phyloP scores from a whole-genome alignment of 75 land plant genomes.

The Gnetum montanum region DNA sequence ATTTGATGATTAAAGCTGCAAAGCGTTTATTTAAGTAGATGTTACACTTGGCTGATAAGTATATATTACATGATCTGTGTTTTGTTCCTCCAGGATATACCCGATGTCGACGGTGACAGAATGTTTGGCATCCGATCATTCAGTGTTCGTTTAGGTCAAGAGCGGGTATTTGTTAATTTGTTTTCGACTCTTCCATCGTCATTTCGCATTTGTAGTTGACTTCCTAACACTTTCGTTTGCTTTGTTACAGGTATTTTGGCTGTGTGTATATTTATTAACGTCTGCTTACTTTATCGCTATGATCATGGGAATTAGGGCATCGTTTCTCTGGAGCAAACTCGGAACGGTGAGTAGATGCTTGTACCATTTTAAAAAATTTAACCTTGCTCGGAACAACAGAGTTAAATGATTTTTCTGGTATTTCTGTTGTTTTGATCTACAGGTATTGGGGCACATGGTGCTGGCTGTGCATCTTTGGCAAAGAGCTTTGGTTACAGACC shows the following conservation, averaged over 20 bases:
- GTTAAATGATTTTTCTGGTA: no score
- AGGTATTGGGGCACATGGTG: constrained; percentile 72
- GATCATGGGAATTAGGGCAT: constrained; percentile 44
- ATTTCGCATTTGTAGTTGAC: background rate
- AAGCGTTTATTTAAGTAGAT: no score
- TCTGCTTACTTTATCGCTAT: constrained; percentile 76
- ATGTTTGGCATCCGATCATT: constrained; percentile 86
- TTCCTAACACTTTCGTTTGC: background rate
- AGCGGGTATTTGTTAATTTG: constrained; percentile 30
- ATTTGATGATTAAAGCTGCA: no score
- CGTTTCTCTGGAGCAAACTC: constrained; percentile 57
- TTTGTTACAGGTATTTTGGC: constrained; percentile 83
- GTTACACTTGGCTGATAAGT: no score
- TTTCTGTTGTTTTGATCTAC: background rate
- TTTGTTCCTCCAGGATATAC: constrained; percentile 97
- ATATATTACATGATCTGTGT: no score
- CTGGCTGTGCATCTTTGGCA: constrained; percentile 68
- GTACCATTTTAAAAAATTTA: no score
- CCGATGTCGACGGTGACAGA: constrained; percentile 92
- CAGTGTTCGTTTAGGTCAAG: constrained; percentile 82
- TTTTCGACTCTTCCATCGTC: background rate
- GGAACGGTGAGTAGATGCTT: constrained; percentile 63
- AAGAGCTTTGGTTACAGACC: constrained; percentile 48
- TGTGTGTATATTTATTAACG: constrained; percentile 73
- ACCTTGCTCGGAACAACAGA: no score